Evolutionary conservation across 2,329 filamentous ascomycete species (phyloP).

Genomic region (Lachnellula subtilissima): DNA sequence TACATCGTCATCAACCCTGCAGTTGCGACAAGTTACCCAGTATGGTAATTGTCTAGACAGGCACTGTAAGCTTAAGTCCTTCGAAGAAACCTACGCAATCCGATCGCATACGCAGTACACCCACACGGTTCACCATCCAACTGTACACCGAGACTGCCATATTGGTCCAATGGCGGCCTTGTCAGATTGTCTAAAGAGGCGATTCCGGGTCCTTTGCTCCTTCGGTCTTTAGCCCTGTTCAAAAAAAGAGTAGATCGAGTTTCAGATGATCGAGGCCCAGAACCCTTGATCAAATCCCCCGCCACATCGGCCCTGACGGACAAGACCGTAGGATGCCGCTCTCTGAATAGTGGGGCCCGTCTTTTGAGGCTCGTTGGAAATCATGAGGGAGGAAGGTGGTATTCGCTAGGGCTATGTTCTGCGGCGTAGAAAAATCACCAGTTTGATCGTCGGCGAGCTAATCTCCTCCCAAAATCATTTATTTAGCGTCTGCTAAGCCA

Average conservation of each 20-base stretch:
- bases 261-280: background rate
- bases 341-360: background rate
- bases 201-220: background rate
- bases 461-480: constrained; percentile 1
- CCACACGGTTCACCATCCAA: background rate
- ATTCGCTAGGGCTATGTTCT: background rate
- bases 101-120: background rate
- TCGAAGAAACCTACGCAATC: background rate
- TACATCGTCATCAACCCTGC: background rate
- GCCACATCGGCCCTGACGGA: background rate
- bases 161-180: background rate
- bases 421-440: background rate
- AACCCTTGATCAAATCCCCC: background rate
- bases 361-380: background rate
- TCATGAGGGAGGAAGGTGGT: background rate
- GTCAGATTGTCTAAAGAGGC: background rate
- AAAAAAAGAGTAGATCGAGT: background rate
- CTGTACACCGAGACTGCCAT: background rate
- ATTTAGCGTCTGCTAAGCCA: constrained; percentile 6
- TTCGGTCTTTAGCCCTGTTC: background rate
- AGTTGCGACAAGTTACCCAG: background rate
- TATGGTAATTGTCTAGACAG: too few relatives aligned
- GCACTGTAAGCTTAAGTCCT: background rate
- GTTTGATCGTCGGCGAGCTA: background rate
- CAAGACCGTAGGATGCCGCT: background rate